phyloP scores from a whole-genome alignment of 768 basidiomycete genomes.

The Cubamyces sp. region DNA sequence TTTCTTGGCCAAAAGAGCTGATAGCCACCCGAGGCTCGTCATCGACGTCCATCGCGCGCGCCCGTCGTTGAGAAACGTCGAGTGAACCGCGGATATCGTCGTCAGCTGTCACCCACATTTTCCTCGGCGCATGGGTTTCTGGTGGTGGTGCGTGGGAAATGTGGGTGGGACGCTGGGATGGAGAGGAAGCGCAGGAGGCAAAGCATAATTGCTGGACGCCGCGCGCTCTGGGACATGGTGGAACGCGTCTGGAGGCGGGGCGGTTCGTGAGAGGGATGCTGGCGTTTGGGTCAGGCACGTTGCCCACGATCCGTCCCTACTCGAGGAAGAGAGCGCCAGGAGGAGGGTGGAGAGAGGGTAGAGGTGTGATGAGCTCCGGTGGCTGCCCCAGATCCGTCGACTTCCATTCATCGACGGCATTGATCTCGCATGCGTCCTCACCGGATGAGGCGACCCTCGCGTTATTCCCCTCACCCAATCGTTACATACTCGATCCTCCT shows the following conservation, averaged over 20 bases:
- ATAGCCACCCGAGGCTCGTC: no score
- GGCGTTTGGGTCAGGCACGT: slow-evolving; percentile 1
- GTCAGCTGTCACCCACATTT: background rate
- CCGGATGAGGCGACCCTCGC: background rate
- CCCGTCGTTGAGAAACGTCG: background rate
- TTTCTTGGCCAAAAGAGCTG: no score
- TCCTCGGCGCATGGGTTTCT: background rate
- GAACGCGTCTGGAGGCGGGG: background rate
- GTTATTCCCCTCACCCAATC: background rate
- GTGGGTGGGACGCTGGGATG: background rate
- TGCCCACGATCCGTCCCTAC: slow-evolving; percentile 2
- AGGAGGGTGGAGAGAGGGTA: no score
- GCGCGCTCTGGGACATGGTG: background rate
- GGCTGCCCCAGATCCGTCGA: background rate
- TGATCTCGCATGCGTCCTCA: slow-evolving; percentile 2
- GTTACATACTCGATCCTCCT: background rate
- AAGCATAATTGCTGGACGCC: background rate
- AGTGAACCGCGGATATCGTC: background rate
- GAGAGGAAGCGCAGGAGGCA: background rate
- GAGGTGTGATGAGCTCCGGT: background rate
- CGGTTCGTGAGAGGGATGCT: no score
- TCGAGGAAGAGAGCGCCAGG: background rate
- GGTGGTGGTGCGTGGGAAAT: background rate
- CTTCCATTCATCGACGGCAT: background rate
- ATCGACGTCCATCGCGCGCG: background rate